Base-by-base conservation (phyloP, 1,284 basidiomycete genomes). In the Inonotus obliquus region DNA sequence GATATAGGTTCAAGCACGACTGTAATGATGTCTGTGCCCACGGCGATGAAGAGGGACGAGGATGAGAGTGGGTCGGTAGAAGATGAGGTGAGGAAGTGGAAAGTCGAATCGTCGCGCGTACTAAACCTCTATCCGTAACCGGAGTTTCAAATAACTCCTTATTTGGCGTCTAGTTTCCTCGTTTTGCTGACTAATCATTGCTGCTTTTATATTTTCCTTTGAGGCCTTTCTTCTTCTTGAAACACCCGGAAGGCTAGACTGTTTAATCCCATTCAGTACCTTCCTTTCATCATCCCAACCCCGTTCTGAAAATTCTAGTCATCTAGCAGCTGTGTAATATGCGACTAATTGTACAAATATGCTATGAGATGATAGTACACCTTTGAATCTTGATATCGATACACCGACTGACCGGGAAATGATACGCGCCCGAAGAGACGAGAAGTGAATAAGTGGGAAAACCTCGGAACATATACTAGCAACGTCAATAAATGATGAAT, bases 41-140 rank as follows among this genome's bases (percentile, higher is more conserved):
- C 45, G 32, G 57, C 13, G 37, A 11, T 35, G 21, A 39, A 35
- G 39, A n/a, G 48, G 29, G 53, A 45, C 39, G 54, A 59, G 25
- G 48, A 54, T 35, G 57, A 60, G 62, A 55, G 48, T 54, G 25
- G 19, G 47, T 29, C 38, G 47, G 57, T 29, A 14, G 58, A 19
- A 6, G 35, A 47, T 51, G 51, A 63, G 32, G 37, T 51, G 62
- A 57, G n/a, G 52, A 57, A 11, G 23, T 37, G 47, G 53, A 59
- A 58, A 51, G 13, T 11, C 38, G 9, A 45, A 27, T 25, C 38
- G 21, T 23, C 14, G 54, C 14, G 25, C 17, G 32, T 54, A 39
- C 10, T 29, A 25, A 19, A 35, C 41, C 11, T 45, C 37, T 39
- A 21, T 17, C 37, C 37, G 54, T 11, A 23, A 7, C 39, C 39